These are phyloP conservation scores for Barbatosphaeria neglecta DNA, from an alignment of 495 filamentous ascomycete species.

Conservation along the genomic window DNA sequence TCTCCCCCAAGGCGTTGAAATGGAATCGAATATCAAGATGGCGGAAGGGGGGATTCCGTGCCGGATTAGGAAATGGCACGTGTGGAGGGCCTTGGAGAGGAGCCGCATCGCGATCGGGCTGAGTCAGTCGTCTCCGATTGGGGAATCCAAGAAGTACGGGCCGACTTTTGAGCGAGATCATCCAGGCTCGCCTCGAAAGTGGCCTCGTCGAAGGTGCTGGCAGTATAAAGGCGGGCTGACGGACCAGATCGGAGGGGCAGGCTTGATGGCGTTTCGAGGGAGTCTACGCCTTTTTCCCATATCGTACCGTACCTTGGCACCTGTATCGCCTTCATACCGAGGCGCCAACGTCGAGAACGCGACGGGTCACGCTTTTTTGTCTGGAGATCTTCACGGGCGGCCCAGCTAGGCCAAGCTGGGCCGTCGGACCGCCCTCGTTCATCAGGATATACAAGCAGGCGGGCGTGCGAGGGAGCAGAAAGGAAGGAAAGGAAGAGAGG, in stretches of 20 bases:
- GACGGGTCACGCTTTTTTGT: neutral
- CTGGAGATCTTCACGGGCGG: neutral
- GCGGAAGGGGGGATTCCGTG: neutral
- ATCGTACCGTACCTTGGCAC: no score
- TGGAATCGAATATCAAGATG: neutral
- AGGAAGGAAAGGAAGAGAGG: neutral
- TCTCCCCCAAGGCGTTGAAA: neutral
- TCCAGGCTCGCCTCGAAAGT: no score
- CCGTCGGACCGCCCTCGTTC: constrained; percentile 1
- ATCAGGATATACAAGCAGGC: neutral
- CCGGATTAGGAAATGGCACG: neutral
- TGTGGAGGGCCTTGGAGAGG: neutral
- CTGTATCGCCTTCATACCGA: no score
- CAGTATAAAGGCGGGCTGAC: neutral
- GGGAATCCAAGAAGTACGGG: no score
- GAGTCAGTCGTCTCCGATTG: neutral
- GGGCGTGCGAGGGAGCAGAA: neutral
- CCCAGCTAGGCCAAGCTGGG: neutral
- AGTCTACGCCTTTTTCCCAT: no score
- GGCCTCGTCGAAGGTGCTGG: neutral
- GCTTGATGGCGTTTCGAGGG: no score
- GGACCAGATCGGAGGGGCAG: neutral
- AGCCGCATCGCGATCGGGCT: neutral
- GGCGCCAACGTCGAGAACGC: no score
- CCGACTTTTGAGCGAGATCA: no score